A percentile compares a stretch with the other conserved stretches of the same genome.
These are phyloP conservation scores for Kazachstania bromeliacearum DNA, from an alignment of 805 yeast species.

Conservation along the genomic window DNA sequence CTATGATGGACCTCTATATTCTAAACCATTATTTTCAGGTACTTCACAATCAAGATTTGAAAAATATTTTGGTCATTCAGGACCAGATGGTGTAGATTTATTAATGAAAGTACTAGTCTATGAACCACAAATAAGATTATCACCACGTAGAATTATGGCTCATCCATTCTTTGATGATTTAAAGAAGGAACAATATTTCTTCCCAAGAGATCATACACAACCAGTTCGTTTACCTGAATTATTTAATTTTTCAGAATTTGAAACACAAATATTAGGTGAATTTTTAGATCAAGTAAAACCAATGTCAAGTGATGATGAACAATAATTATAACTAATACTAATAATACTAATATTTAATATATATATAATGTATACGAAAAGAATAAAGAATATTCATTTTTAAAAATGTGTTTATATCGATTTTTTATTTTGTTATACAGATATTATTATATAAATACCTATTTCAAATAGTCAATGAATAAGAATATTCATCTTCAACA, in stretches of 20 bases:
- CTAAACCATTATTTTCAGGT: conserved; percentile 53
- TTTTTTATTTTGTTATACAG: no score
- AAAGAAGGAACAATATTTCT: conserved; percentile 44
- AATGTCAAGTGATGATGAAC: neutral
- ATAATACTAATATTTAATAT: neutral
- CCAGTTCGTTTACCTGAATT: conserved; percentile 39
- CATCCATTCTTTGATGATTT: conserved; percentile 87
- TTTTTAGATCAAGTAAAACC: conserved; percentile 16
- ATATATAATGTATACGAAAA: neutral
- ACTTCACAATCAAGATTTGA: conserved; percentile 47
- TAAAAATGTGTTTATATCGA: no score
- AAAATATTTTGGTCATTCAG: conserved; percentile 65
- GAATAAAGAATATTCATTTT: neutral
- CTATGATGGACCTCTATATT: conserved; percentile 65
- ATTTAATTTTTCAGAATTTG: conserved; percentile 65
- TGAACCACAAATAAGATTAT: conserved; percentile 75
- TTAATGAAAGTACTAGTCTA: conserved; percentile 75
- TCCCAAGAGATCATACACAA: conserved; percentile 45
- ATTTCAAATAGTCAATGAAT: conserved; percentile 64
- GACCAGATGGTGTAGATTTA: conserved; percentile 79
- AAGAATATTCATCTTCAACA: conserved; percentile 91
- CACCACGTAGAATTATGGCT: conserved; percentile 73
- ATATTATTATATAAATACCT: no score
- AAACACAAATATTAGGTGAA: conserved; percentile 37
- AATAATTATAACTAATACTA: neutral